phyloP scores from a whole-genome alignment of 768 basidiomycete species.

The Xanthoconium purpureum region DNA sequence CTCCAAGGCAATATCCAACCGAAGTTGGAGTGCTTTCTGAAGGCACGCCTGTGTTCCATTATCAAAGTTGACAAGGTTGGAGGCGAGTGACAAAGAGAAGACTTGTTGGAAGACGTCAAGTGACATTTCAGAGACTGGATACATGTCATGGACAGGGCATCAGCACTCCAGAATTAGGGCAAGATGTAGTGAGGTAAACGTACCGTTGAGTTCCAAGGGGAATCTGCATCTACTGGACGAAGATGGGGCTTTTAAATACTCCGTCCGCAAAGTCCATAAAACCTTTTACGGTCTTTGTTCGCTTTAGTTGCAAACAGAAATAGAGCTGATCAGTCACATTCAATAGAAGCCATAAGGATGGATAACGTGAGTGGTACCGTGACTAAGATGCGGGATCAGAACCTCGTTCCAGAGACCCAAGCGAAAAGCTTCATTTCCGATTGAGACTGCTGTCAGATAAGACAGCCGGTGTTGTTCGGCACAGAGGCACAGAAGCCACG shows the following conservation, averaged over 20 bases:
- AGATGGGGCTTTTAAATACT: background rate
- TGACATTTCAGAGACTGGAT: constrained; percentile 5
- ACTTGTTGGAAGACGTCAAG: constrained; percentile 17
- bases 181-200: background rate
- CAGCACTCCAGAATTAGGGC: background rate
- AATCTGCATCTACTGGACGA: background rate
- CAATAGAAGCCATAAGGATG: too few relatives aligned
- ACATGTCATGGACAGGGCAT: background rate
- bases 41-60: background rate
- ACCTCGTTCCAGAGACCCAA: too few relatives aligned
- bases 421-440: too few relatives aligned
- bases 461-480: too few relatives aligned
- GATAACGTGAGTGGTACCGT: too few relatives aligned
- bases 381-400: too few relatives aligned
- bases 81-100: constrained; percentile 5
- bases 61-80: background rate
- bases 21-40: background rate
- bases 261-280: background rate
- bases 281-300: background rate
- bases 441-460: too few relatives aligned
- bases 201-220: background rate
- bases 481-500: too few relatives aligned
- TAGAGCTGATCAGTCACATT: background rate
- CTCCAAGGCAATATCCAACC: too few relatives aligned
- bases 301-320: background rate